These are phyloP conservation scores for maize (Zea mays) DNA, from an alignment of 176 grass and related monocot species.

Conservation along the genomic window Zm-B73-REFERENCE-NAM-5.0 NC_050102.1:15706501-15707000, in stretches of 20 bases:
- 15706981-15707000: slow-evolving; percentile 26
- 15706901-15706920: neutral
- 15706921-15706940: neutral
- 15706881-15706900: neutral
- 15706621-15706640: slow-evolving; percentile 7
- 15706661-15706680: neutral
- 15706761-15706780: neutral
- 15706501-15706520: neutral
- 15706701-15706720: neutral
- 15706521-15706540: slow-evolving; percentile 25
- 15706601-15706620: neutral
- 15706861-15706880: neutral
- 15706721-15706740: neutral
- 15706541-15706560: slow-evolving; percentile 8
- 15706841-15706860: neutral
- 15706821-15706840: slow-evolving; percentile 15
- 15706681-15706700: slow-evolving; percentile 14
- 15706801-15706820: neutral
- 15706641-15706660: neutral
- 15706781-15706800: neutral
- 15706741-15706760: neutral
- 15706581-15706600: slow-evolving; percentile 24
- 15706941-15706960: slow-evolving; percentile 10
- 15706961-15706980: neutral
- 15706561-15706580: neutral